These are phyloP conservation scores for Fusarium temperatum DNA, from an alignment of 2,329 filamentous ascomycete genomes.

Conservation along the genomic window DNA sequence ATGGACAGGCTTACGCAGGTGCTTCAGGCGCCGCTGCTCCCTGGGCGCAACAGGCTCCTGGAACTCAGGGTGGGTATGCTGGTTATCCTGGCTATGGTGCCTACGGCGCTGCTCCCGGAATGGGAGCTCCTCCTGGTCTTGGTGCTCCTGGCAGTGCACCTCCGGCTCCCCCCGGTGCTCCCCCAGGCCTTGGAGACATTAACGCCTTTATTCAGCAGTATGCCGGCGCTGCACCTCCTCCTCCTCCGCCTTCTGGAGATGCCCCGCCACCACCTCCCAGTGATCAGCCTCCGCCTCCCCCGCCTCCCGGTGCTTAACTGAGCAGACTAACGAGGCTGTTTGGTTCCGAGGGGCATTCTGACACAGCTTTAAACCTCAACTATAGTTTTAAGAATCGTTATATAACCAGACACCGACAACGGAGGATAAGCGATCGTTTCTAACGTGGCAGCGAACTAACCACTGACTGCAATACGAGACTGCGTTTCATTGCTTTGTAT, in stretches of 20 bases:
- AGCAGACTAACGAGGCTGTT: conserved; percentile 12
- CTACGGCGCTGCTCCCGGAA: conserved; percentile 59
- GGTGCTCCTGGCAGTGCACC: conserved; percentile 58
- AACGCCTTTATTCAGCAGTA: conserved; percentile 75
- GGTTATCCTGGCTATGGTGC: conserved; percentile 58
- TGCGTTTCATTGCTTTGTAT: conserved; percentile 13
- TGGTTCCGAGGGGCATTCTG: conserved; percentile 2
- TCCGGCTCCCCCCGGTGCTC: conserved; percentile 52
- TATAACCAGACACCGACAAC: background rate
- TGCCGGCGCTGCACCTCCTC: conserved; percentile 62
- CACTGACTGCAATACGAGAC: conserved; percentile 9
- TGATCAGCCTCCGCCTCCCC: conserved; percentile 70
- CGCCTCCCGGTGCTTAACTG: conserved; percentile 61
- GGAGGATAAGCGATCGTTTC: conserved; percentile 13
- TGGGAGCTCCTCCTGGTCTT: conserved; percentile 53
- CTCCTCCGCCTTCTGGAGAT: conserved; percentile 65
- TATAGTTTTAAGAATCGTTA: conserved; percentile 1
- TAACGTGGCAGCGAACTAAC: conserved; percentile 34
- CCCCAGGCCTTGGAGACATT: conserved; percentile 66
- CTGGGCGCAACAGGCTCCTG: conserved; percentile 67
- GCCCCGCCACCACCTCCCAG: conserved; percentile 71
- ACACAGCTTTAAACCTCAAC: conserved; percentile 7
- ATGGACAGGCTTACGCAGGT: conserved; percentile 43
- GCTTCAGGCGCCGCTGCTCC: conserved; percentile 48
- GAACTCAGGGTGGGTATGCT: conserved; percentile 66